Evolutionary conservation across 495 filamentous ascomycete species (phyloP).

Genomic region (Trichoderma asperelloides): DNA sequence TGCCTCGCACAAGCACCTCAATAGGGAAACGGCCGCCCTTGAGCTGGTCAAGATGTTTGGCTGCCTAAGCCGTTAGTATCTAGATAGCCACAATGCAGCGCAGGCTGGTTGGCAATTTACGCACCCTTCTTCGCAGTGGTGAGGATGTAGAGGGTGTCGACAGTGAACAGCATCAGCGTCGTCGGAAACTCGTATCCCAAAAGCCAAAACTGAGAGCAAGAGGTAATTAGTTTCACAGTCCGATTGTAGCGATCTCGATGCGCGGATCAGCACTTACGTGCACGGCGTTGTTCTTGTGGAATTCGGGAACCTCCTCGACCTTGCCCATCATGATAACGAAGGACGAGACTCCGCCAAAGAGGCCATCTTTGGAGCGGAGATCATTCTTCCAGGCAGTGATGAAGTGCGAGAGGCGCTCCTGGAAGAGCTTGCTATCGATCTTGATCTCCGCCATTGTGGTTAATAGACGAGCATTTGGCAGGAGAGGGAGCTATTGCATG

Average conservation of each 20-base stretch:
- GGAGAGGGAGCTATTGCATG: not conserved
- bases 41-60: conserved; percentile 85
- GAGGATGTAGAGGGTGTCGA: conserved; percentile 77
- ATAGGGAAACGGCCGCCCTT: conserved; percentile 86
- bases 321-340: conserved; percentile 90
- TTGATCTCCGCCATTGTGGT: conserved; percentile 56
- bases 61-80: conserved; percentile 32
- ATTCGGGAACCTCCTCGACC: conserved; percentile 73
- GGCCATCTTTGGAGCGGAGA: conserved; percentile 70
- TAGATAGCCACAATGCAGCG: conserved; percentile 17
- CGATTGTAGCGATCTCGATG: not conserved
- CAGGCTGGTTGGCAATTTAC: conserved; percentile 7
- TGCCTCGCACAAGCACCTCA: conserved; percentile 80
- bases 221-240: not conserved
- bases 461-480: conserved; percentile 5
- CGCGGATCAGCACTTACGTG: conserved; percentile 53
- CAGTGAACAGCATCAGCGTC: conserved; percentile 84
- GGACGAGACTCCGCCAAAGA: conserved; percentile 77
- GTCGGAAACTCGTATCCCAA: conserved; percentile 98
- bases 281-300: conserved; percentile 90
- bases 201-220: conserved; percentile 74
- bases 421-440: conserved; percentile 87
- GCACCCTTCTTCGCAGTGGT: conserved; percentile 96
- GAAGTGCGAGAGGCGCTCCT: conserved; percentile 80
- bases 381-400: conserved; percentile 89